A percentile compares a stretch with the other conserved stretches of the same genome.
Conservation (phyloP, 1,284 basidiomycete genomes). For the Earliella scabrosa region DNA sequence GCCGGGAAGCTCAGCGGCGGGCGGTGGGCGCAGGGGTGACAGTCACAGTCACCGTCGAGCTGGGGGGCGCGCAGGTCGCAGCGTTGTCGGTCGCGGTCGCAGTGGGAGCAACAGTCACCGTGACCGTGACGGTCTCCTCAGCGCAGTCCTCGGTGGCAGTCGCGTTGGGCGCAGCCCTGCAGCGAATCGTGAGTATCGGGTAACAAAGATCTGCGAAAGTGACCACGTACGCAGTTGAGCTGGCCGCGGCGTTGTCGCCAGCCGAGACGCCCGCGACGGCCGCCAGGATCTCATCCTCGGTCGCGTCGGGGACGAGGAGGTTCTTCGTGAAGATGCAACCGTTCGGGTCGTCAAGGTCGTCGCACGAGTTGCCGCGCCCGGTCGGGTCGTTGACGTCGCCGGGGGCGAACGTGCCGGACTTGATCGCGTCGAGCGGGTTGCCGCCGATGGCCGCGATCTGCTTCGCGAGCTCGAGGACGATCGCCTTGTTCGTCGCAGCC, state of each 20-base stretch:
- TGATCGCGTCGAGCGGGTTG: constrained; percentile 60
- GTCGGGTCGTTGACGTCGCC: constrained; percentile 58
- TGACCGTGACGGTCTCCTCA: constrained; percentile 26
- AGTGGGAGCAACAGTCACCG: constrained; percentile 23
- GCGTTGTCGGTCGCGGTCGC: constrained; percentile 20
- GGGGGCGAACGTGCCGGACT: constrained; percentile 68
- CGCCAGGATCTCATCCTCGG: constrained; percentile 60
- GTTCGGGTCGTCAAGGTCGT: constrained; percentile 53
- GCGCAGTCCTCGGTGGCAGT: constrained; percentile 16
- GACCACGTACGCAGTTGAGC: background rate
- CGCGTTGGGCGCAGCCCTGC: background rate
- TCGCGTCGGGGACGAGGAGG: constrained; percentile 60
- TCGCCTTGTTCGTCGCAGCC: constrained; percentile 64
- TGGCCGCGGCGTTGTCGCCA: background rate
- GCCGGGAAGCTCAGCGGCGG: background rate
- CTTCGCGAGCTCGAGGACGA: constrained; percentile 60
- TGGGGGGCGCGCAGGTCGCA: constrained; percentile 19
- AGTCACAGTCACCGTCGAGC: constrained; percentile 20
- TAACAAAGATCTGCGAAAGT: background rate
- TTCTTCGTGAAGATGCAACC: constrained; percentile 71
- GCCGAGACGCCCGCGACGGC: constrained; percentile 44
- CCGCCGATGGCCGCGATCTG: constrained; percentile 69
- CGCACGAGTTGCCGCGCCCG: constrained; percentile 50
- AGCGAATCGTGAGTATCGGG: background rate
- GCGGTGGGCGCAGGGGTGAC: constrained; percentile 17